Base-by-base conservation (phyloP, 108 stramenopile genomes). In the Schizochytrium sp. region DNA sequence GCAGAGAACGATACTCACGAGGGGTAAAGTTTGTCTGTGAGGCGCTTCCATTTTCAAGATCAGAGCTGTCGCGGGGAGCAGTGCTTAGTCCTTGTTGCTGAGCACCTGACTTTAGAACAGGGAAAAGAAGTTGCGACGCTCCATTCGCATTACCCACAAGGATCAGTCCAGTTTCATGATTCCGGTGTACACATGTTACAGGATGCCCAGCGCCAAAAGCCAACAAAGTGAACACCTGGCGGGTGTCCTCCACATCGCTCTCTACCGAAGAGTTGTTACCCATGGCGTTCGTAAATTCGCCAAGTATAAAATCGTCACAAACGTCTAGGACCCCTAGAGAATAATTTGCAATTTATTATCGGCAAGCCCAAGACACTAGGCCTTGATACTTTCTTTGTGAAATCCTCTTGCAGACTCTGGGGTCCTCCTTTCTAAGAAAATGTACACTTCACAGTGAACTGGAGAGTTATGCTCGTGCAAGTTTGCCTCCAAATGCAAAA, bases 141-240 rank as follows among this genome's bases (percentile, higher is more conserved):
- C 76, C 76, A 38, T 55, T 53, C 1, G 76, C 76, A 2, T 38
- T 83, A 53, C 76, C 76, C 10, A 83, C 76, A 3, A 55, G 50
- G 50, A 83, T 13, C 17, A 83, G 76, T 5, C 76, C 76, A 13
- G 76, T 83, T n/a, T 10, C 15, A 10, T 8, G 50, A 13, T 83
- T 53, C 50, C 13, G 15, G 50, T 55, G 15, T 53, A 83, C 7
- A 40, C 76, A 40, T 53, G 76, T 19, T n/a, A 83, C 76, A 10
- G 76, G 50, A 53, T 83, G 50, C 5, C 76, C 76, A 47, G 53
- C 50, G 50, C 50, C 47, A 38, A 55, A 40, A n/a, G 50, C 53
- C 2, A 42, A 5, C 38, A 83, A 53, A 47, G 76, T 83, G 28
- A 28, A 28, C 76, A 53, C 47, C 76, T 13, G 50, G 47, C 76